Percentiles rank a stretch among this genome's conserved stretches.
phyloP scores from a whole-genome alignment of 192 early-diverging fungal genomes.

The Diversispora epigaea region DNA sequence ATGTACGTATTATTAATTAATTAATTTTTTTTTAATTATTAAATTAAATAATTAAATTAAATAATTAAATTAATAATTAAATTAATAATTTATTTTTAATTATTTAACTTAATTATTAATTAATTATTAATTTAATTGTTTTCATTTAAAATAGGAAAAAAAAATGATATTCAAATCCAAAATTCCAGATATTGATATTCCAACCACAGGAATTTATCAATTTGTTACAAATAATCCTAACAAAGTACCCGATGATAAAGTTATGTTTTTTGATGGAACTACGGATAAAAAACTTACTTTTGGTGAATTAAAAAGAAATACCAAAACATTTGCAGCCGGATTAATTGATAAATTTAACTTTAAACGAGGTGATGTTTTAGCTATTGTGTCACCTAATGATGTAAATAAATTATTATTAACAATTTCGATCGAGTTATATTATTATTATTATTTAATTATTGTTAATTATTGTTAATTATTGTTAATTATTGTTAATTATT shows the following conservation, averaged over 20 bases:
- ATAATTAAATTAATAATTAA: too few relatives aligned
- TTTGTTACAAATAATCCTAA: slow-evolving; percentile 45
- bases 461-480: not conserved
- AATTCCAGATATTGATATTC: slow-evolving; percentile 42
- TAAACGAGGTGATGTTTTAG: slow-evolving; percentile 68
- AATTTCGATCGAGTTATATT: too few relatives aligned
- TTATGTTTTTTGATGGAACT: slow-evolving; percentile 47
- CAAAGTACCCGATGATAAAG: slow-evolving; percentile 37
- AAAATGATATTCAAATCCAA: slow-evolving; percentile 42
- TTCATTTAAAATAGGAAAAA: too few relatives aligned
- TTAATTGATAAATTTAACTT: slow-evolving; percentile 54
- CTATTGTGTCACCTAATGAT: slow-evolving; percentile 70
- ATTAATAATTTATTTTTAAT: too few relatives aligned
- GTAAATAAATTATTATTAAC: slow-evolving; percentile 26
- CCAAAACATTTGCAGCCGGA: slow-evolving; percentile 47
- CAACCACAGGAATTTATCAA: slow-evolving; percentile 46
- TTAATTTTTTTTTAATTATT: too few relatives aligned
- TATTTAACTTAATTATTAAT: too few relatives aligned
- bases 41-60: too few relatives aligned
- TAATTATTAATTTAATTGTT: too few relatives aligned
- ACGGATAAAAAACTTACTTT: slow-evolving; percentile 41
- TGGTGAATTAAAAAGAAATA: slow-evolving; percentile 41
- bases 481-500: not conserved
- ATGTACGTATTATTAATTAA: too few relatives aligned
- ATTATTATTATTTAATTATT: too few relatives aligned